These are phyloP conservation scores for Ilyonectria mors-panacis DNA, from an alignment of 2,329 filamentous ascomycete genomes.

Conservation along the genomic window DNA sequence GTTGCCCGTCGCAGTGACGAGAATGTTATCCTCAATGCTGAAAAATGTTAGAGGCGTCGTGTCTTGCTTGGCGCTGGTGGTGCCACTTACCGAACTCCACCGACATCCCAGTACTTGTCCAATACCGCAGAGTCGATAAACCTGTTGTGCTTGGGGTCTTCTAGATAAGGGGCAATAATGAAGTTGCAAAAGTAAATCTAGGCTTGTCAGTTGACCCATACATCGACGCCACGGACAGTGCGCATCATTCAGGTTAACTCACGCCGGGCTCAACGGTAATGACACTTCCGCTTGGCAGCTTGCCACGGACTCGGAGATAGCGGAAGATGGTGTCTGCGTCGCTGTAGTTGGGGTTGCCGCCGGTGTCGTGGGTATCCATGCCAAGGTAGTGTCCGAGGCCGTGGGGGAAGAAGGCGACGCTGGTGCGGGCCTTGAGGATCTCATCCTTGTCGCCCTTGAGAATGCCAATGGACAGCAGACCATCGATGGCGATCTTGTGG, in stretches of 20 bases:
- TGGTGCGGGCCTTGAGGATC: constrained; percentile 84
- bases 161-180: constrained; percentile 86
- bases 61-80: neutral
- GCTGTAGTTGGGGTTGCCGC: constrained; percentile 81
- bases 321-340: constrained; percentile 89
- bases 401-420: constrained; percentile 92
- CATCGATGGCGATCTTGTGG: constrained; percentile 86
- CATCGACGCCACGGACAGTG: neutral
- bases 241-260: constrained; percentile 52
- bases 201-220: constrained; percentile 19
- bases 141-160: constrained; percentile 78
- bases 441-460: constrained; percentile 78
- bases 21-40: constrained; percentile 78
- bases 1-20: constrained; percentile 78
- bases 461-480: constrained; percentile 82
- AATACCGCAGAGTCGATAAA: constrained; percentile 84
- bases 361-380: constrained; percentile 92
- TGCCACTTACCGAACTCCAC: constrained; percentile 76
- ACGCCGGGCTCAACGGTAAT: constrained; percentile 96
- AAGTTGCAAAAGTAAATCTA: constrained; percentile 92
- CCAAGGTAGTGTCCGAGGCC: constrained; percentile 92
- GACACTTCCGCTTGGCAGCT: constrained; percentile 82
- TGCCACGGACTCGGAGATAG: constrained; percentile 85
- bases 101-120: constrained; percentile 86
- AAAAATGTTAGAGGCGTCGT: constrained; percentile 43